Percentiles rank a stretch among this genome's conserved stretches.
Conservation (phyloP, 768 basidiomycete species). For the Amanita thiersii region DNA sequence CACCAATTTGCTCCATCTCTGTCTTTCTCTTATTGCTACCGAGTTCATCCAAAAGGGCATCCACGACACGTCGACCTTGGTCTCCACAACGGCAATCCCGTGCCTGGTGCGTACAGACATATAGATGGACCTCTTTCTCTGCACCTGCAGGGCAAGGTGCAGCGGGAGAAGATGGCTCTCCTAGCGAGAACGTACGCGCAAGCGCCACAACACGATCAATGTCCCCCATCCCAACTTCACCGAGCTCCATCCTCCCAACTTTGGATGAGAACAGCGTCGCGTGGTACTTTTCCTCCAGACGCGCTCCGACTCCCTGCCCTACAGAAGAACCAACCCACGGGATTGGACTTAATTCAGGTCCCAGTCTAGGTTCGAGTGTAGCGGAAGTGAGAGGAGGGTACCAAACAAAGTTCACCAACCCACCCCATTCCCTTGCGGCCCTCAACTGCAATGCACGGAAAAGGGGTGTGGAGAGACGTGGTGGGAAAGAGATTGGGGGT, state of each 20-base stretch:
- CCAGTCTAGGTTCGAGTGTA: neutral
- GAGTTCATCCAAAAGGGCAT: conserved; percentile 47
- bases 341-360: neutral
- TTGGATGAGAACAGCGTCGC: conserved; percentile 45
- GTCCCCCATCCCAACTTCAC: conserved; percentile 38
- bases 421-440: conserved; percentile 37
- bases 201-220: conserved; percentile 35
- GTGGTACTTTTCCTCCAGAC: conserved; percentile 15
- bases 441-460: conserved; percentile 44
- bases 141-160: conserved; percentile 1
- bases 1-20: conserved; percentile 14
- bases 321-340: conserved; percentile 1
- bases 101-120: conserved; percentile 73
- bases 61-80: conserved; percentile 48
- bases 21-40: conserved; percentile 23
- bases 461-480: conserved; percentile 32
- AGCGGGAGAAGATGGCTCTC: conserved; percentile 9
- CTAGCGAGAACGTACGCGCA: conserved; percentile 24
- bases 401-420: conserved; percentile 57
- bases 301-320: conserved; percentile 7
- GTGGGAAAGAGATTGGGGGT: conserved; percentile 42
- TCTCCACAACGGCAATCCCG: conserved; percentile 78
- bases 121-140: conserved; percentile 31
- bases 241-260: conserved; percentile 42
- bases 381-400: conserved; percentile 15